These are phyloP conservation scores for Pythium rhizo-oryzae DNA, from an alignment of 352 stramenopile genomes.

Conservation along the genomic window DNA sequence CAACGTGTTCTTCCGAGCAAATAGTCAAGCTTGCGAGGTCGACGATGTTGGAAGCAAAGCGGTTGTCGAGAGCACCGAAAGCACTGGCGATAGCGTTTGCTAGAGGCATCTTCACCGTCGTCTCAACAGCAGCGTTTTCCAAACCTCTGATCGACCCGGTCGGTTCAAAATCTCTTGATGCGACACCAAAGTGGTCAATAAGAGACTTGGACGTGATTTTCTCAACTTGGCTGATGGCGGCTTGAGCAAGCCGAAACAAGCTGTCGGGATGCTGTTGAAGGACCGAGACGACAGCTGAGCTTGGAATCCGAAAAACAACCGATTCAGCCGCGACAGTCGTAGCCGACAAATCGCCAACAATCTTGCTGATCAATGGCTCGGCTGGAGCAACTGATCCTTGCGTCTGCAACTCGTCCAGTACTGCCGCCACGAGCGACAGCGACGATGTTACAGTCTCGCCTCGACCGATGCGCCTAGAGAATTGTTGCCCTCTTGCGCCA, in stretches of 20 bases:
- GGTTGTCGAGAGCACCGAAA: conserved; percentile 20
- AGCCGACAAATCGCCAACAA: conserved; percentile 62
- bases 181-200: conserved; percentile 81
- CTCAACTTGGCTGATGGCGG: conserved; percentile 78
- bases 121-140: background rate
- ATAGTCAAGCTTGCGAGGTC: conserved; percentile 11
- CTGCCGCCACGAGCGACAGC: conserved; percentile 59
- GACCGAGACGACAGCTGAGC: conserved; percentile 47
- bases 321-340: conserved; percentile 48
- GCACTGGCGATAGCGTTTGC: conserved; percentile 1
- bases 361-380: conserved; percentile 40
- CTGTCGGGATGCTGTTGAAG: conserved; percentile 65
- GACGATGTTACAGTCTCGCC: conserved; percentile 80
- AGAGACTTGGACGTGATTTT: conserved; percentile 81
- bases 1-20: conserved; percentile 17
- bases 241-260: conserved; percentile 76
- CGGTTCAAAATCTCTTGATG: conserved; percentile 40
- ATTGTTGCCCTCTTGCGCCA: conserved; percentile 41
- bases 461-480: conserved; percentile 51
- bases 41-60: conserved; percentile 10
- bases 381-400: conserved; percentile 1
- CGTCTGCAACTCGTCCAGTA: conserved; percentile 43
- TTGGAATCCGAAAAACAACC: conserved; percentile 67
- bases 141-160: conserved; percentile 31
- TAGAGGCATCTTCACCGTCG: background rate